These are phyloP conservation scores for Guyanaporus albipodus DNA, from an alignment of 768 basidiomycete genomes.

Conservation along the genomic window DNA sequence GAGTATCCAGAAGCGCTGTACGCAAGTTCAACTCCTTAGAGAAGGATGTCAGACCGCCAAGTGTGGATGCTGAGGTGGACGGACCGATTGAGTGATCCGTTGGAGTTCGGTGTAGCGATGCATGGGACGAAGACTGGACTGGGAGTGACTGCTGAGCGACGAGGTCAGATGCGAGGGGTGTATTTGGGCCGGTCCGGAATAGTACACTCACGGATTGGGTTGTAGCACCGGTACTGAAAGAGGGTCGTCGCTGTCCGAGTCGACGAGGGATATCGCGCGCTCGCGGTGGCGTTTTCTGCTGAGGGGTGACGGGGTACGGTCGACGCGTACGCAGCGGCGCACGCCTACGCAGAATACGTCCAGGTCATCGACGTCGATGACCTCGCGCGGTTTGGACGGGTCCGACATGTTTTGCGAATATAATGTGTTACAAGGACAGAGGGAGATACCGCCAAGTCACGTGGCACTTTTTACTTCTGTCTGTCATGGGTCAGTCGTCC, in stretches of 20 bases:
- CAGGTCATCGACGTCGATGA: slow-evolving; percentile 28
- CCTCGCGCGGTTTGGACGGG: slow-evolving; percentile 6
- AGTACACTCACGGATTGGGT: slow-evolving; percentile 3
- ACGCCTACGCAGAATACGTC: slow-evolving; percentile 20
- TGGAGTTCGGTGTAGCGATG: slow-evolving; percentile 21
- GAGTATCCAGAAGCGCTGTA: slow-evolving; percentile 5
- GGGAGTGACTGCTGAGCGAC: background rate
- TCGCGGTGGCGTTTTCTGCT: slow-evolving; percentile 9
- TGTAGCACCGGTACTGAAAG: background rate
- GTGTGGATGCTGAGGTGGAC: background rate
- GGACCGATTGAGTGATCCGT: slow-evolving; percentile 20
- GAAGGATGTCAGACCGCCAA: slow-evolving; percentile 5
- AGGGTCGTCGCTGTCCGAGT: slow-evolving; percentile 13
- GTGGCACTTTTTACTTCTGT: background rate
- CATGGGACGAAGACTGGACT: background rate
- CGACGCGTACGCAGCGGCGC: slow-evolving; percentile 13
- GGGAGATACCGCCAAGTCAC: slow-evolving; percentile 11
- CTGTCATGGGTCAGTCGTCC: slow-evolving; percentile 18
- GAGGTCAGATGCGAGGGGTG: too few relatives aligned
- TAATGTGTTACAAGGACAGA: background rate
- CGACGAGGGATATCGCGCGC: slow-evolving; percentile 13
- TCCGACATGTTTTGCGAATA: background rate
- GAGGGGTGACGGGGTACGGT: slow-evolving; percentile 11
- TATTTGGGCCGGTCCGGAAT: too few relatives aligned
- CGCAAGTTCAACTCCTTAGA: slow-evolving; percentile 25